Evolutionary conservation across 2,329 filamentous ascomycete genomes (phyloP), one percentile per base, ranked within the genome.

Genomic region (Coniochaeta sp.): DNA sequence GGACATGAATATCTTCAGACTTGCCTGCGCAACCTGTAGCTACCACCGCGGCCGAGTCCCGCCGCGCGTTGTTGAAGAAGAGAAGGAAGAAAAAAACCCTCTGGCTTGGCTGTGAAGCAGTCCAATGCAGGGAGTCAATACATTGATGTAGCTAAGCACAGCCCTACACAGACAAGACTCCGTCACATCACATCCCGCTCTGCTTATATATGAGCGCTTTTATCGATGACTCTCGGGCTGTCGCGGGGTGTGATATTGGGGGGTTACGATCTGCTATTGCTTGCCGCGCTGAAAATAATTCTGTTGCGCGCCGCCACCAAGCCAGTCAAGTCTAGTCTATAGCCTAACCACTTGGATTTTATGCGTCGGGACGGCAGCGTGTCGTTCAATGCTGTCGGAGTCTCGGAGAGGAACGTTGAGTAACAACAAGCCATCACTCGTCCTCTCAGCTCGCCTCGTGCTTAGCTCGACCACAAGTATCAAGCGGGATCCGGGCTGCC

Each of bases 141-240:
- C 47, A 52, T 52, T 52, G 47, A n/a, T 22, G 24, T 6, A 17
- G 22, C 47, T 52, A 30, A 14, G 3, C 47, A 30, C 22, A 52
- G 26, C 22, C 26, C 47, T 28, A 52, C 26, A n/a, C 14, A 17
- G 7, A 52, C 47, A n/a, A 52, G n/a, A n/a, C n/a, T 30, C 30
- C 47, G 47, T 52, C 47, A 52, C 47, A 52, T 52, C 47, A 52
- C 47, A 52, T 52, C 47, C 47, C 47, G 47, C 47, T 52, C 47
- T 52, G 47, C 47, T 52, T 28, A 26, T 52, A 52, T 28, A 14
- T 28, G 47, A 52, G 47, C 6, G 5, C 24, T 47, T 40, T 52
- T 30, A 52, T 52, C 47, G 47, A 52, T 52, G 30, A 52, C 22
- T 28, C 10, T 16, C 26, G 47, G 4, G 47, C 3, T n/a, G n/a